Conservation (phyloP, 2,329 filamentous ascomycete genomes). For the Cercospora sp. region DNA sequence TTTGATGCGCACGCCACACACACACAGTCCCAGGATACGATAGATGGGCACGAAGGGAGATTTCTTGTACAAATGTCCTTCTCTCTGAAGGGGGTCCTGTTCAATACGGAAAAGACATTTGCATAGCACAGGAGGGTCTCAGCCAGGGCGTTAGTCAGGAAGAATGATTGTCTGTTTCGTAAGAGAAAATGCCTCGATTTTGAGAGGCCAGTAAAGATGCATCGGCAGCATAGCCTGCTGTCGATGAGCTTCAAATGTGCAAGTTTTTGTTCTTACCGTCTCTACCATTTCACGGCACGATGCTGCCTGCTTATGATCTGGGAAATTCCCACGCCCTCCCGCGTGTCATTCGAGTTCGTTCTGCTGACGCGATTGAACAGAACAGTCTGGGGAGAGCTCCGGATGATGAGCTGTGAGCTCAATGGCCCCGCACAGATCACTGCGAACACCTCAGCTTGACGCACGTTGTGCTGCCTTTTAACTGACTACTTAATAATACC, state of each 20-base stretch:
- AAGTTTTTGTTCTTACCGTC: background rate
- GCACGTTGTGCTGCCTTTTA: background rate
- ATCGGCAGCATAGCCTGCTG: background rate
- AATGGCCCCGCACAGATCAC: background rate
- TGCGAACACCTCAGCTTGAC: background rate
- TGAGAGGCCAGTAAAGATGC: background rate
- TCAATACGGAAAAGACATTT: constrained; percentile 7
- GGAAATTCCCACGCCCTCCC: no score
- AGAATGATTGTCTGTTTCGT: background rate
- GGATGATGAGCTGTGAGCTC: background rate
- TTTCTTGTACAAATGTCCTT: constrained; percentile 13
- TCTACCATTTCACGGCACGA: background rate
- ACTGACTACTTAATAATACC: no score
- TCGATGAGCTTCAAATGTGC: background rate
- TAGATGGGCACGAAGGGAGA: background rate
- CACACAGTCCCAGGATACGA: constrained; percentile 14
- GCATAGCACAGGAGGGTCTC: constrained; percentile 11
- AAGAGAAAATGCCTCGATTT: constrained; percentile 2
- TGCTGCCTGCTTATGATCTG: background rate
- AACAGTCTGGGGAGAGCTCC: background rate
- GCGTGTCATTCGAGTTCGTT: no score
- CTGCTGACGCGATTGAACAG: background rate
- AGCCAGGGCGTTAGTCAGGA: constrained; percentile 8
- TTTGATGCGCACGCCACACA: constrained; percentile 9
- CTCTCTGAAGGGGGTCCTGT: background rate